Evolutionary conservation across 176 grass and related monocot species (phyloP).

Genomic region (Panicum miliaceum): DNA sequence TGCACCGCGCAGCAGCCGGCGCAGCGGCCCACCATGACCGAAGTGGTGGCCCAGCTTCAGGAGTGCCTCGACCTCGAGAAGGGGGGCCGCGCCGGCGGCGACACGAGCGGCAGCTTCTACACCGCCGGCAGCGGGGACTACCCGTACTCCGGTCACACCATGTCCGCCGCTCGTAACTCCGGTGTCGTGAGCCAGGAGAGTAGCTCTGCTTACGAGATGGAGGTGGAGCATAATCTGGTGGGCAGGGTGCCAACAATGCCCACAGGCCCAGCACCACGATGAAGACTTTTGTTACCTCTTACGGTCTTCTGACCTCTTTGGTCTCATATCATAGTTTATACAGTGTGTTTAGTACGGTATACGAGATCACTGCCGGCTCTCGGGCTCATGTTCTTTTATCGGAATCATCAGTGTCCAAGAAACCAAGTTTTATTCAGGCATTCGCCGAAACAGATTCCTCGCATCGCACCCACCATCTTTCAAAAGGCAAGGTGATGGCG

Average conservation of each 20-base stretch:
- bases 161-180: background rate
- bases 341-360: too few species aligned
- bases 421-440: too few species aligned
- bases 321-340: too few species aligned
- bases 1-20: conserved; percentile 31
- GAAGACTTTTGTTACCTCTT: too few species aligned
- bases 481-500: too few species aligned
- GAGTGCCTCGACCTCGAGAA: conserved; percentile 60
- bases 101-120: background rate
- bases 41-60: conserved; percentile 54
- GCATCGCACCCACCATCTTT: too few species aligned
- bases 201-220: conserved; percentile 13
- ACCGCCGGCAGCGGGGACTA: background rate
- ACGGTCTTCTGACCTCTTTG: too few species aligned
- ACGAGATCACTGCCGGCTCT: too few species aligned
- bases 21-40: conserved; percentile 58
- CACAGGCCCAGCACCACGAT: conserved; percentile 41
- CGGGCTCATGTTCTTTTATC: too few species aligned
- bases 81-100: background rate
- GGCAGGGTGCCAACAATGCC: conserved; percentile 40
- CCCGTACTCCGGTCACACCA: conserved; percentile 21
- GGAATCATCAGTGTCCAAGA: too few species aligned
- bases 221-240: conserved; percentile 41
- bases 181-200: conserved; percentile 40
- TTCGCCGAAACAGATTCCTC: too few species aligned